A percentile compares a stretch with the other conserved stretches of the same genome.
phyloP scores from a whole-genome alignment of 352 stramenopile genomes.

The Phytophthora pistaciae region DNA sequence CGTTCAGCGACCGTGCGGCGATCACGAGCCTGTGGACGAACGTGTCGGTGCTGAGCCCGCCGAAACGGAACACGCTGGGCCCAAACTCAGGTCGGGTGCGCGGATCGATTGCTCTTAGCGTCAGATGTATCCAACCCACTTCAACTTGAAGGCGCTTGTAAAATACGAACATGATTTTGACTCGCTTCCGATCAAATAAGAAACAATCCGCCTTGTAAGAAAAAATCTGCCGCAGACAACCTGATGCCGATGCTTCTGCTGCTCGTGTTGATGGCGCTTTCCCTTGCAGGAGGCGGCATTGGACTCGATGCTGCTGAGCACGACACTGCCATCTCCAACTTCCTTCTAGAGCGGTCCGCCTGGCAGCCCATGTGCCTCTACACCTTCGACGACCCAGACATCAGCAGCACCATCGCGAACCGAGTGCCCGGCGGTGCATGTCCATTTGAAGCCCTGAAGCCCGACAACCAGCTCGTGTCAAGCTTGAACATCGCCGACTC shows the following conservation, averaged over 20 bases:
- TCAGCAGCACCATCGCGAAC: conserved; percentile 22
- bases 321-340: conserved; percentile 27
- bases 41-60: not conserved
- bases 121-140: too few species aligned
- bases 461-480: conserved; percentile 56
- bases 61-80: not conserved
- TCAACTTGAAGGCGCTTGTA: not conserved
- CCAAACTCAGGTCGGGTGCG: conserved; percentile 2
- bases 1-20: conserved; percentile 6
- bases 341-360: conserved; percentile 26
- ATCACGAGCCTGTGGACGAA: conserved; percentile 19
- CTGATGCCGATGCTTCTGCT: not conserved
- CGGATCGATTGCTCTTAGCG: not conserved
- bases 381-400: conserved; percentile 33
- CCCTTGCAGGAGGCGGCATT: not conserved
- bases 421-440: conserved; percentile 34
- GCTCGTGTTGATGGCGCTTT: conserved; percentile 19
- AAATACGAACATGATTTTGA: not conserved
- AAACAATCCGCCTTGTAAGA: conserved; percentile 8
- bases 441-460: conserved; percentile 72
- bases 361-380: conserved; percentile 52
- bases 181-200: conserved; percentile 21
- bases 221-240: not conserved
- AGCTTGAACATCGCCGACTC: conserved; percentile 40
- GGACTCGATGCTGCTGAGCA: not conserved